Conservation (phyloP, 2,329 filamentous ascomycete genomes). For the Cladophialophora chaetospira region DNA sequence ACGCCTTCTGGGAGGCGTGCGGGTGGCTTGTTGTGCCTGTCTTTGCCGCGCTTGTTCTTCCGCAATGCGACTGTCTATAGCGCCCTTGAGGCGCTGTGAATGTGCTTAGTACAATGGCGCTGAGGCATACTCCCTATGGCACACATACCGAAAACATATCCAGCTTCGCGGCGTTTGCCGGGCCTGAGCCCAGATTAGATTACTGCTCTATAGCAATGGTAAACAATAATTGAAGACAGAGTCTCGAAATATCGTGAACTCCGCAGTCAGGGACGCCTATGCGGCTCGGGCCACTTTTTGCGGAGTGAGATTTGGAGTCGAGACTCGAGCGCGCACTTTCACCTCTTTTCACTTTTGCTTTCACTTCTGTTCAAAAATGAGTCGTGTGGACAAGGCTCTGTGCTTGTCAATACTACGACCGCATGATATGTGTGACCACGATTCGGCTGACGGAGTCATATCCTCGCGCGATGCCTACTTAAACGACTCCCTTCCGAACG, state of each 20-base stretch:
- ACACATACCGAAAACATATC: conserved; percentile 34
- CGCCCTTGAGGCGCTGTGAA: conserved; percentile 73
- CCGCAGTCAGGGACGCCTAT: conserved; percentile 11
- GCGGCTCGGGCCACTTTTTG: not conserved
- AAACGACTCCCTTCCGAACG: too few species aligned
- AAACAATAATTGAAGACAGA: not conserved
- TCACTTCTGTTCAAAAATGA: not conserved
- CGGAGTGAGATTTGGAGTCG: conserved; percentile 11
- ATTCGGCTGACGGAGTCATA: too few species aligned
- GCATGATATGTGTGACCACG: not conserved
- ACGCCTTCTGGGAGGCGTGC: conserved; percentile 42
- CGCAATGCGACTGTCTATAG: conserved; percentile 82
- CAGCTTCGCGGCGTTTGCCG: conserved; percentile 27
- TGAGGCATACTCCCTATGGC: not conserved
- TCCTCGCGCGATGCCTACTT: too few species aligned
- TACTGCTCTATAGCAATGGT: not conserved
- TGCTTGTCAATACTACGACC: not conserved
- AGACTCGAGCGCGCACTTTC: not conserved
- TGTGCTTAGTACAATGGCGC: not conserved
- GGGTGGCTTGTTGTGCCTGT: conserved; percentile 47
- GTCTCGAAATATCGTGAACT: conserved; percentile 7
- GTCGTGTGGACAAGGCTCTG: not conserved
- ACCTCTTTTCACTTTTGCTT: not conserved
- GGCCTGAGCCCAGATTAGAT: not conserved
- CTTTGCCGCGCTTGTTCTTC: conserved; percentile 86